Evolutionary conservation across 1,284 basidiomycete genomes (phyloP), one percentile per base, ranked within the genome.

Genomic region (Leccinum pachyderme): DNA sequence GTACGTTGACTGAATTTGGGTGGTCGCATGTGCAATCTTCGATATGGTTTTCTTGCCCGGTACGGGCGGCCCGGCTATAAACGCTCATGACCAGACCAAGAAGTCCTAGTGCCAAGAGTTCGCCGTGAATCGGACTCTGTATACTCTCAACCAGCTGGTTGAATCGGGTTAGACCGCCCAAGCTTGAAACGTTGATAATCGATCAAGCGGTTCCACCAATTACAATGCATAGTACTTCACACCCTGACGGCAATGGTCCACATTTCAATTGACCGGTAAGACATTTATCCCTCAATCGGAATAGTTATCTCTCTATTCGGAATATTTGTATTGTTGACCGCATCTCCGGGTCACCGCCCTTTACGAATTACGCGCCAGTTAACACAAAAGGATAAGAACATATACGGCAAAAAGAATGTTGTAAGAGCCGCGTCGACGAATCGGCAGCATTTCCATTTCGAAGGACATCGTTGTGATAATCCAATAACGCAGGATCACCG

Each of bases 401-500:
- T 54, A 53, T 66, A 59, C 64, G 58, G 64, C 64, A 65, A 63
- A 47, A 43, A 57, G 44, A 46, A 28, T 1, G 51, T 50, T 43
- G 46, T 27, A 48, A 35, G 45, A 32, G 25, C 50, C 28, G 29
- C 51, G 52, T 51, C 35, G 13, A 47, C 37, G 32, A 29, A 25
- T 35, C 53, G 39, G n/a, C 25, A 24, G 32, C 13, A 35, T 49
- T 53, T 55, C 24, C 15, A 46, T 51, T 51, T 35, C 18, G 39
- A 46, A 55, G 49, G 32, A 54, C 33, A 41, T 31, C 3, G 35
- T 41, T 45, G 25, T 47, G 32, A 43, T 49, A 45, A 47, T 52
- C 49, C 32, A 52, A 50, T 58, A 49, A 27, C 45, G 33, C 49
- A 24, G 9, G 8, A 55, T 59, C 58, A 85, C 60, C 83, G 80